Evolutionary conservation across 805 yeast species (phyloP).

Genomic region (Cyberlindnera xishuangbannaensis): DNA sequence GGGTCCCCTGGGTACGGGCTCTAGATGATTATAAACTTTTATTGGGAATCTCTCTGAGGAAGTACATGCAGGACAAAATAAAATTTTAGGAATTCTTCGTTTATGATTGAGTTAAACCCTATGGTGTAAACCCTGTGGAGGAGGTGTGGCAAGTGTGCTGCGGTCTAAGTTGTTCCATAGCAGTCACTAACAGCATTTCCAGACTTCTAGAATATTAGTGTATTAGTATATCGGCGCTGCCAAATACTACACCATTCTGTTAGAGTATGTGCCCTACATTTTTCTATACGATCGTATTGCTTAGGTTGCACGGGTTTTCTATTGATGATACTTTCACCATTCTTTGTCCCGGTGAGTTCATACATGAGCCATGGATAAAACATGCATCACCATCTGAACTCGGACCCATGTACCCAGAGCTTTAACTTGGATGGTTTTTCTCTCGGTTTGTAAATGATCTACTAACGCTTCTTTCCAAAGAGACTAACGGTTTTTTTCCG

Average conservation of each 20-base stretch:
- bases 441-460: background rate
- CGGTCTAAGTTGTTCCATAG: too few species aligned
- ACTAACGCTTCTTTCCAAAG: slow-evolving; percentile 2
- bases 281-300: too few species aligned
- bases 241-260: too few species aligned
- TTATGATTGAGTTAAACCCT: slow-evolving; percentile 48
- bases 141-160: too few species aligned
- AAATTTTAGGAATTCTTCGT: slow-evolving; percentile 70
- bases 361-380: slow-evolving; percentile 73
- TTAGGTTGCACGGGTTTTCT: background rate
- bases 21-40: slow-evolving; percentile 31
- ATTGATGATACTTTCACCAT: slow-evolving; percentile 20
- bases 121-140: background rate
- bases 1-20: too few species aligned
- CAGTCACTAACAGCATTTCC: too few species aligned
- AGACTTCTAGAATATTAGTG: too few species aligned
- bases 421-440: background rate
- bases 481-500: background rate
- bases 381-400: slow-evolving; percentile 98
- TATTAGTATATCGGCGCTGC: too few species aligned
- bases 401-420: too few species aligned
- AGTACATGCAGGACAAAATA: slow-evolving; percentile 68
- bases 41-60: slow-evolving; percentile 51
- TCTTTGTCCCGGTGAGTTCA: slow-evolving; percentile 40
- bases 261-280: too few species aligned